Conservation (phyloP, 768 basidiomycete genomes). For the Lactarius pseudohatsudake region DNA sequence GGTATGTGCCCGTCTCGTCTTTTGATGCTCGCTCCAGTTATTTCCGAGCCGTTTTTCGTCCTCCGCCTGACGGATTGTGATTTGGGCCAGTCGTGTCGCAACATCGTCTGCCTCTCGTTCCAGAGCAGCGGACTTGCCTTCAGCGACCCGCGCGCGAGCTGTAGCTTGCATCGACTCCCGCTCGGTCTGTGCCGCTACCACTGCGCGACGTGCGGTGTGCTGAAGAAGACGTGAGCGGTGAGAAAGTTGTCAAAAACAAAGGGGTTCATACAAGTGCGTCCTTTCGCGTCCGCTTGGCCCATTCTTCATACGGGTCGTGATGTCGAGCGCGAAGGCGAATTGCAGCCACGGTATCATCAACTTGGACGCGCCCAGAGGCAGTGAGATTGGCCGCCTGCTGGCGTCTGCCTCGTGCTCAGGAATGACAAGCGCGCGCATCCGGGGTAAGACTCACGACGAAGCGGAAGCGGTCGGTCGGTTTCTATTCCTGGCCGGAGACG, state of each 20-base stretch:
- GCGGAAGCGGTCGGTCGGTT: neutral
- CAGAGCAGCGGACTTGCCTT: constrained; percentile 43
- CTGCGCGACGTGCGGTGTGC: constrained; percentile 42
- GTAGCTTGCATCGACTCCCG: constrained; percentile 26
- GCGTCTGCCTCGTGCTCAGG: constrained; percentile 15
- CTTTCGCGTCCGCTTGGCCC: constrained; percentile 48
- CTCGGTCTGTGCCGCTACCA: constrained; percentile 29
- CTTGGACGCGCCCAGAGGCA: constrained; percentile 34
- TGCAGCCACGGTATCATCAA: constrained; percentile 48
- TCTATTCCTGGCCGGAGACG: neutral
- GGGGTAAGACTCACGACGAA: constrained; percentile 19
- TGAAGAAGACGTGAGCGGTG: constrained; percentile 26
- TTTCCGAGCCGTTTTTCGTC: constrained; percentile 47
- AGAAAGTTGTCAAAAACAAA: neutral
- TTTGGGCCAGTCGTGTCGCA: constrained; percentile 42
- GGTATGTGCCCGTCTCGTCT: constrained; percentile 53
- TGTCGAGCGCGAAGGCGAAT: constrained; percentile 46
- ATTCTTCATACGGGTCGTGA: constrained; percentile 50
- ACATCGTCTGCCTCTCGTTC: constrained; percentile 55
- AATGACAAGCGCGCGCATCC: neutral
- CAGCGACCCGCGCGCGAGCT: constrained; percentile 29
- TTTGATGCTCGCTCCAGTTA: constrained; percentile 48
- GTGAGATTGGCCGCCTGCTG: constrained; percentile 1
- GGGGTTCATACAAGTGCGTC: constrained; percentile 45
- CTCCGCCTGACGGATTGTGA: constrained; percentile 46